Percentiles rank a stretch among this genome's conserved stretches.
Conservation (phyloP, 1,284 basidiomycete genomes). For the Meira nashicola region DNA sequence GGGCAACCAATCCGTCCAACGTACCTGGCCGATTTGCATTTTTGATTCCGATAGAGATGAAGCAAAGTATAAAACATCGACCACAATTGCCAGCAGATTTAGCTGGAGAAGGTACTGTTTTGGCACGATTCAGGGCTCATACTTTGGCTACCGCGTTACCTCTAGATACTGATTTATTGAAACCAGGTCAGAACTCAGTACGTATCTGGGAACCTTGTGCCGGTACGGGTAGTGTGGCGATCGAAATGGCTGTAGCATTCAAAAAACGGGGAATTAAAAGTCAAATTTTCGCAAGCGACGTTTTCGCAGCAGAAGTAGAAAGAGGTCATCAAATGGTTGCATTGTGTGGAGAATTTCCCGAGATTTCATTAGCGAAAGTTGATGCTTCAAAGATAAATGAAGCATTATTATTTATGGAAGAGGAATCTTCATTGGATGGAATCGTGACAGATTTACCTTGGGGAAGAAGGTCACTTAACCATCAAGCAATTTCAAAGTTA, state of each 20-base stretch:
- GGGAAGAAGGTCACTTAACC: slow-evolving; percentile 9
- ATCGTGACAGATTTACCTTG: slow-evolving; percentile 17
- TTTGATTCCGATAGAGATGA: slow-evolving; percentile 5
- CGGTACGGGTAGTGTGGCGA: slow-evolving; percentile 13
- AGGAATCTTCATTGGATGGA: slow-evolving; percentile 1
- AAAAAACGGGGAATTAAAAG: not conserved
- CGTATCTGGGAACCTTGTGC: slow-evolving; percentile 19
- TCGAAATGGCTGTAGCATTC: slow-evolving; percentile 8
- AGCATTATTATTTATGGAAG: not conserved
- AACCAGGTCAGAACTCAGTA: not conserved
- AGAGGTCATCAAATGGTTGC: not conserved
- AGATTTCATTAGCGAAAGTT: slow-evolving; percentile 1
- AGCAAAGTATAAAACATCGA: not conserved
- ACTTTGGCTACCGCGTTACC: slow-evolving; percentile 9
- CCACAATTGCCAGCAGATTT: not conserved
- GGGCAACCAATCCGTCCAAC: slow-evolving; percentile 1
- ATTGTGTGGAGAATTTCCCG: not conserved
- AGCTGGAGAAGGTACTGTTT: slow-evolving; percentile 9
- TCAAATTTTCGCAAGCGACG: slow-evolving; percentile 13
- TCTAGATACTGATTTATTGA: not conserved
- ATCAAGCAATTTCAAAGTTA: not conserved
- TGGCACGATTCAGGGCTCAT: slow-evolving; percentile 13
- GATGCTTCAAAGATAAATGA: slow-evolving; percentile 1
- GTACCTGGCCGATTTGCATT: slow-evolving; percentile 5
- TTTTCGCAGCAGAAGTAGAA: slow-evolving; percentile 8